Percentiles rank a stretch among this genome's conserved stretches.
These are phyloP conservation scores for Coemansia javaensis DNA, from an alignment of 192 early-diverging fungal species.

Conservation along the genomic window DNA sequence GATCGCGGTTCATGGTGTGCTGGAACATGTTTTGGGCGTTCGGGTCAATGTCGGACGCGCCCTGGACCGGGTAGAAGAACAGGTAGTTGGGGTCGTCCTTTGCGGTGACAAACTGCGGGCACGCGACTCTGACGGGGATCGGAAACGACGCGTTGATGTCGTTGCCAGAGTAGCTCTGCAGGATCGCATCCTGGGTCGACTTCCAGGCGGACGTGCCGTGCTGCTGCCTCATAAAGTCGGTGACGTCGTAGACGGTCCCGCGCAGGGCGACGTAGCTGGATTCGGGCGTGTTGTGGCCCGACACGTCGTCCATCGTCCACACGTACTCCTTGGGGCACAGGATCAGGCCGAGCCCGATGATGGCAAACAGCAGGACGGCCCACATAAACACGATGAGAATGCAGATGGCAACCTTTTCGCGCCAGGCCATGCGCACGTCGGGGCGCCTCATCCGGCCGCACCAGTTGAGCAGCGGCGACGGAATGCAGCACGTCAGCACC, in stretches of 20 bases:
- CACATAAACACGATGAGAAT: constrained; percentile 79
- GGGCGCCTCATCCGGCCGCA: constrained; percentile 69
- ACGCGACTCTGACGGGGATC: constrained; percentile 51
- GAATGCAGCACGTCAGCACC: constrained; percentile 34
- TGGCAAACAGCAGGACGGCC: constrained; percentile 74
- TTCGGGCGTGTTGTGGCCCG: constrained; percentile 54
- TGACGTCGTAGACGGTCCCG: constrained; percentile 67
- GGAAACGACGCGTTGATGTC: constrained; percentile 62
- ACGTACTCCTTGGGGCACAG: constrained; percentile 70
- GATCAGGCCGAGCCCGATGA: constrained; percentile 73
- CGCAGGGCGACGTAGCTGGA: constrained; percentile 58
- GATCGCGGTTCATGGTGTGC: constrained; percentile 18
- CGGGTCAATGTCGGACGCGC: constrained; percentile 13
- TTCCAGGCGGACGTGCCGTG: constrained; percentile 51
- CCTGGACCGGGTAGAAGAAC: constrained; percentile 14
- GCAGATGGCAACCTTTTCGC: constrained; percentile 86
- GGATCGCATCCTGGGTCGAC: constrained; percentile 32
- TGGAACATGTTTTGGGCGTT: constrained; percentile 15
- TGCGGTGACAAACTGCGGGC: constrained; percentile 42
- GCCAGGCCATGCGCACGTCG: constrained; percentile 93
- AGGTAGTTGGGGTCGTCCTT: constrained; percentile 23
- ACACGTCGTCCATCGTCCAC: constrained; percentile 51
- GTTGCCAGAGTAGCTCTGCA: constrained; percentile 31
- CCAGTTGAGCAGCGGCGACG: constrained; percentile 17
- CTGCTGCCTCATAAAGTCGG: constrained; percentile 56